A percentile compares a stretch with the other conserved stretches of the same genome.
phyloP scores from a whole-genome alignment of 257 asterid genomes.

The Nicotiana paniculata region DNA sequence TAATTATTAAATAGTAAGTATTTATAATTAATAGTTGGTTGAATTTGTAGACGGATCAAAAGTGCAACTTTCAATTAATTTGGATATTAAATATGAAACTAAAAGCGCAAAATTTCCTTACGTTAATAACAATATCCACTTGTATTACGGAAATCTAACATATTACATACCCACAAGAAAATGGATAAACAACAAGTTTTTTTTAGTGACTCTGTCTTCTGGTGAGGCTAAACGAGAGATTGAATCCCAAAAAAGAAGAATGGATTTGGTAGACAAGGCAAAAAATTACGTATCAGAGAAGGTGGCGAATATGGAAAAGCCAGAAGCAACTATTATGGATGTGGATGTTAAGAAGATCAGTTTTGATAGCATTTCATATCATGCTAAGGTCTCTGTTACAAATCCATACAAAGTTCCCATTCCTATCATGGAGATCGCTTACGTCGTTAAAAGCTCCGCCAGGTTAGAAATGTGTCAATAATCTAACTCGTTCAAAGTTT shows the following conservation, averaged over 20 bases:
- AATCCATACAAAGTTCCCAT: constrained; percentile 54
- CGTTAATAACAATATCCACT: not conserved
- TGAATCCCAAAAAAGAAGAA: constrained; percentile 7
- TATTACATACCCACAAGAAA: not conserved
- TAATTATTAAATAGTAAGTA: too few species aligned
- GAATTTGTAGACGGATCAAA: not conserved
- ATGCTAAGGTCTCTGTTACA: constrained; percentile 43
- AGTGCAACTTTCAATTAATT: not conserved
- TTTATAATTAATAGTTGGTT: too few species aligned
- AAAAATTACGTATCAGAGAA: constrained; percentile 23
- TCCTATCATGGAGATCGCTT: constrained; percentile 60
- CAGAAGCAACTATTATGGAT: constrained; percentile 55
- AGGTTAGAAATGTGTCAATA: constrained; percentile 24
- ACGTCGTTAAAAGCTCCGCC: constrained; percentile 45
- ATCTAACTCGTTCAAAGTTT: too few species aligned
- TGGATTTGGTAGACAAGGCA: constrained; percentile 57
- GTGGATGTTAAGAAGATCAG: constrained; percentile 63
- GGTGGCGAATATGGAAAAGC: constrained; percentile 40
- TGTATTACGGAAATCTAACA: not conserved
- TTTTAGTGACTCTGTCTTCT: not conserved
- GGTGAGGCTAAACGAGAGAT: not conserved
- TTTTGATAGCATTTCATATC: constrained; percentile 46
- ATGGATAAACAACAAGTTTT: not conserved
- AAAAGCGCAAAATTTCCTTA: not conserved
- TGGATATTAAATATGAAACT: not conserved